Evolutionary conservation across 345 rosid species (phyloP).

Genomic region (Rhizophora apiculata): DNA sequence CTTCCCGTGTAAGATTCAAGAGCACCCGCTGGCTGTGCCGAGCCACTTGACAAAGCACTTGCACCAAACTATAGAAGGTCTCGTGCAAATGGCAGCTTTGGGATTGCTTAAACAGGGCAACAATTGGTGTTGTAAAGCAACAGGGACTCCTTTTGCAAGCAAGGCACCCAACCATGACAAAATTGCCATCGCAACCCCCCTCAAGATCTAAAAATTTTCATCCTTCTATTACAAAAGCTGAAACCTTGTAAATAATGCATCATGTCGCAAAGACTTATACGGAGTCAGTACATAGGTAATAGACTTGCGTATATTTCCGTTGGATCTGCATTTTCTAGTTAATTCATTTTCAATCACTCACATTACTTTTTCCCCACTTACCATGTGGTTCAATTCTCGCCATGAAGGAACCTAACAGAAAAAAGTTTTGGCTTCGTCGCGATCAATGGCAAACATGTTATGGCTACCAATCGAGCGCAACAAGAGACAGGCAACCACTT

Average conservation of each 20-base stretch:
- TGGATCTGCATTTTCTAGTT: too few relatives aligned
- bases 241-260: background rate
- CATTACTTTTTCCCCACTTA: too few relatives aligned
- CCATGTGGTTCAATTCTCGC: too few relatives aligned
- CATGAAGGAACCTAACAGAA: too few relatives aligned
- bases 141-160: constrained; percentile 36
- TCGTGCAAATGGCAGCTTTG: constrained; percentile 39
- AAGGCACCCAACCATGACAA: constrained; percentile 26
- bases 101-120: constrained; percentile 32
- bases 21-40: background rate
- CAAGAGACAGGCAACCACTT: too few relatives aligned
- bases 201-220: too few relatives aligned
- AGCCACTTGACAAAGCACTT: constrained; percentile 22
- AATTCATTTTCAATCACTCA: too few relatives aligned
- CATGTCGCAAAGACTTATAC: background rate
- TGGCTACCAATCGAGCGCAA: too few relatives aligned
- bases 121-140: constrained; percentile 36
- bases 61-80: constrained; percentile 27
- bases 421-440: too few relatives aligned
- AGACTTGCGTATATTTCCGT: background rate
- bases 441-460: too few relatives aligned
- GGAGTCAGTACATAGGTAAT: background rate
- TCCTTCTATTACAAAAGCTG: background rate
- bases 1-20: constrained; percentile 6
- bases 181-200: background rate